Conservation (phyloP, 202 grass and related monocot genomes). For the Carex arenaria region DNA sequence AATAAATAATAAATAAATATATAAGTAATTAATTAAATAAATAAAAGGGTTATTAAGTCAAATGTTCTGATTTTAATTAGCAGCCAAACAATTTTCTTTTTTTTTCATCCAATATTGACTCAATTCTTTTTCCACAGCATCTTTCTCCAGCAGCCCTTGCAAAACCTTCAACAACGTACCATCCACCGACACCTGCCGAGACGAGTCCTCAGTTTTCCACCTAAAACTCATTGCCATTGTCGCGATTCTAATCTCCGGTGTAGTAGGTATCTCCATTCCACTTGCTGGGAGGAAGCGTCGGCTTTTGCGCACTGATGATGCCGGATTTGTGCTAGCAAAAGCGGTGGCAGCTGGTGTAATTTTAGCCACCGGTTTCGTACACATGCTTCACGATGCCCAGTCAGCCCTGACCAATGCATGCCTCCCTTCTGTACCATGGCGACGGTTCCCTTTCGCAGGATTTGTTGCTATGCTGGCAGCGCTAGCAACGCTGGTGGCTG, state of each 20-base stretch:
- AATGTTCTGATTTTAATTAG: background rate
- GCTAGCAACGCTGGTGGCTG: conserved; percentile 65
- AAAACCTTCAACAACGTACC: background rate
- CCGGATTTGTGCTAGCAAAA: conserved; percentile 48
- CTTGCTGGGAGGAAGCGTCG: conserved; percentile 54
- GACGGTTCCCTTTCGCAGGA: conserved; percentile 58
- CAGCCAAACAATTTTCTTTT: background rate
- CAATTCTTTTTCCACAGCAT: background rate
- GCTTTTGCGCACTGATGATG: conserved; percentile 46
- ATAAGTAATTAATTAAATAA: background rate
- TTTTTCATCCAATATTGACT: background rate
- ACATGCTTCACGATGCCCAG: conserved; percentile 80
- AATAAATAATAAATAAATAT: too few relatives aligned
- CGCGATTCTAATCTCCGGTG: conserved; percentile 47
- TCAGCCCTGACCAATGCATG: conserved; percentile 50
- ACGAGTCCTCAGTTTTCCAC: conserved; percentile 41
- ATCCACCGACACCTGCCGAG: conserved; percentile 28
- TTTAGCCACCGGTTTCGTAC: conserved; percentile 83
- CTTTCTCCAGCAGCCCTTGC: background rate
- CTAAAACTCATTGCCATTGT: conserved; percentile 54
- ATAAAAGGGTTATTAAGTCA: background rate
- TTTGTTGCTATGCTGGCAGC: conserved; percentile 83
- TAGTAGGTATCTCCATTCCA: conserved; percentile 54
- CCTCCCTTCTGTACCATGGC: conserved; percentile 56
- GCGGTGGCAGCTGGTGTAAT: conserved; percentile 82